phyloP scores from a whole-genome alignment of 208 protist genomes.

The Crithidia thermophila region DNA sequence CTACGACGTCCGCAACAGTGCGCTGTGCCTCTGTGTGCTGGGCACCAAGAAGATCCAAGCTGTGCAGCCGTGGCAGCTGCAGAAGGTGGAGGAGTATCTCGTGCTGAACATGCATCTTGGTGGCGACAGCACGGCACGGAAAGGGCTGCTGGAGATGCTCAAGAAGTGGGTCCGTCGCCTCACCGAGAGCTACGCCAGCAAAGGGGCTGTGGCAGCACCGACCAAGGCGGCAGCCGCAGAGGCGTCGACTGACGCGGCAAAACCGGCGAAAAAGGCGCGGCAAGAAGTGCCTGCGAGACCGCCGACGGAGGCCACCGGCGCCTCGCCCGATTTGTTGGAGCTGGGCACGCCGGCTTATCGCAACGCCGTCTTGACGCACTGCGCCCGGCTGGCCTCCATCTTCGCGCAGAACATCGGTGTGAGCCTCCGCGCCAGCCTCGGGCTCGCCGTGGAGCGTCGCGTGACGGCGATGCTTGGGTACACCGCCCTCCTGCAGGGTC shows the following conservation, averaged over 20 bases:
- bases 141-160: conserved; percentile 58
- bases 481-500: conserved; percentile 37
- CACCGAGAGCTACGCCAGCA: conserved; percentile 38
- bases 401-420: conserved; percentile 67
- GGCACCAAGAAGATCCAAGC: conserved; percentile 56
- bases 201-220: not conserved
- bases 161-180: conserved; percentile 79
- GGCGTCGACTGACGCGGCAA: not conserved
- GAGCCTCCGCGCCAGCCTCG: conserved; percentile 16
- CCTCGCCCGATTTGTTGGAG: not conserved
- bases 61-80: conserved; percentile 68
- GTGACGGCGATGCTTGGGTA: conserved; percentile 61
- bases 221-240: not conserved
- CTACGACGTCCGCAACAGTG: conserved; percentile 69
- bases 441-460: conserved; percentile 64
- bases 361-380: conserved; percentile 45
- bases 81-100: conserved; percentile 75
- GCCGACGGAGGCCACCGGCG: not conserved
- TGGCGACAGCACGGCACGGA: conserved; percentile 76
- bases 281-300: not conserved
- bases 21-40: conserved; percentile 72
- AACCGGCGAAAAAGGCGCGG: conserved; percentile 4
- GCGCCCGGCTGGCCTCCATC: conserved; percentile 28
- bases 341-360: conserved; percentile 27
- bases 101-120: conserved; percentile 82